Conservation (phyloP, 495 filamentous ascomycete species). For the Xeromyces bisporus region DNA sequence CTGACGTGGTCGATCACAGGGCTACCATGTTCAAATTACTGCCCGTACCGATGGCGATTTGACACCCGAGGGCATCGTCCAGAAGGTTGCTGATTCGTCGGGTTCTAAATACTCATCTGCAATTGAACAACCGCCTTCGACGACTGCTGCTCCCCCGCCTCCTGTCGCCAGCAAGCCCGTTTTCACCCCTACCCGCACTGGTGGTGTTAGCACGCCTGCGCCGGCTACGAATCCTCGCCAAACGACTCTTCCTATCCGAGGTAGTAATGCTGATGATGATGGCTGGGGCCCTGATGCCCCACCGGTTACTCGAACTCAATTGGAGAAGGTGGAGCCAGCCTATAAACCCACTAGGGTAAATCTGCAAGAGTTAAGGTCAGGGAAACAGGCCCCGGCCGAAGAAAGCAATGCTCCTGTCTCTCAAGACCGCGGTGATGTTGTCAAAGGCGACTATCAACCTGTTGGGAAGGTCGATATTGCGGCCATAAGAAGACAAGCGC, state of each 20-base stretch:
- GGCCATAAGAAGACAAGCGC: slow-evolving; percentile 65
- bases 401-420: slow-evolving; percentile 21
- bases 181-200: slow-evolving; percentile 65
- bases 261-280: slow-evolving; percentile 46
- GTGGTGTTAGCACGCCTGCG: slow-evolving; percentile 43
- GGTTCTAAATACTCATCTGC: slow-evolving; percentile 80
- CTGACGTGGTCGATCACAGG: slow-evolving; percentile 29
- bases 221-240: slow-evolving; percentile 32
- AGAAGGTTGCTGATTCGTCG: slow-evolving; percentile 91
- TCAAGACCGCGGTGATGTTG: slow-evolving; percentile 41
- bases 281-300: slow-evolving; percentile 97
- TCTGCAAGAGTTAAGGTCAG: slow-evolving; percentile 55
- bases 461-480: slow-evolving; percentile 94
- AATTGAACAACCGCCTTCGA: slow-evolving; percentile 26
- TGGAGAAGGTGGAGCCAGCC: slow-evolving; percentile 86
- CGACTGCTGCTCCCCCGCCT: slow-evolving; percentile 45
- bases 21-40: slow-evolving; percentile 94
- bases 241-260: slow-evolving; percentile 22
- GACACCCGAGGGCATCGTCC: slow-evolving; percentile 68
- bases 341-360: slow-evolving; percentile 93
- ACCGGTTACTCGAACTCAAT: slow-evolving; percentile 60
- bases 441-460: slow-evolving; percentile 86
- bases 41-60: slow-evolving; percentile 82
- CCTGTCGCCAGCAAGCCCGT: slow-evolving; percentile 71
- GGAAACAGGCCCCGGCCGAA: slow-evolving; percentile 44